Percentiles rank a stretch among this genome's conserved stretches.
phyloP scores from a whole-genome alignment of 495 filamentous ascomycete genomes.

The Penicillium arizonense region DNA sequence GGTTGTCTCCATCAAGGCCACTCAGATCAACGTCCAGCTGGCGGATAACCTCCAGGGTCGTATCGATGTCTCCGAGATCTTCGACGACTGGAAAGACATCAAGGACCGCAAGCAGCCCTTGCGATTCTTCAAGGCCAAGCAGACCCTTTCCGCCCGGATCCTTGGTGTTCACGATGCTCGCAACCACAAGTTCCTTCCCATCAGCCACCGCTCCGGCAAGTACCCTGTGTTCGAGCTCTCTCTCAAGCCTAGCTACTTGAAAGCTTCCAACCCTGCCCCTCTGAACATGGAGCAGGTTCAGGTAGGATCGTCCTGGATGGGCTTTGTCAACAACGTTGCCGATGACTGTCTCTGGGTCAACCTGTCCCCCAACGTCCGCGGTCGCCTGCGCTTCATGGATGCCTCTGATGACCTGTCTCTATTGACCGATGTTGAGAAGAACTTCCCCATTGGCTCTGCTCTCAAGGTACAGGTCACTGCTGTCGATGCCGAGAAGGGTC shows the following conservation, averaged over 20 bases:
- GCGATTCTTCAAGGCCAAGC: conserved; percentile 64
- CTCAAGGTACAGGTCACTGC: conserved; percentile 72
- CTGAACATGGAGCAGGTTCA: conserved; percentile 73
- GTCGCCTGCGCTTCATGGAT: conserved; percentile 76
- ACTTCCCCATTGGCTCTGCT: conserved; percentile 86
- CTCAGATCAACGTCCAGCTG: conserved; percentile 86
- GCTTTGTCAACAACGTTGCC: conserved; percentile 84
- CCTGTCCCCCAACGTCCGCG: conserved; percentile 85
- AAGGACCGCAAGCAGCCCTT: conserved; percentile 77
- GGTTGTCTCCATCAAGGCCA: conserved; percentile 77
- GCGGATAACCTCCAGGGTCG: conserved; percentile 89
- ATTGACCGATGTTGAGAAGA: conserved; percentile 70
- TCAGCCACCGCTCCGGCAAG: conserved; percentile 77
- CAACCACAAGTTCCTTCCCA: conserved; percentile 88
- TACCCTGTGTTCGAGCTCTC: conserved; percentile 83
- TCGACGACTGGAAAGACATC: conserved; percentile 84
- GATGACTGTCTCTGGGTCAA: conserved; percentile 83
- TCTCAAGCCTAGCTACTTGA: conserved; percentile 69
- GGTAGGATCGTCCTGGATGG: conserved; percentile 66
- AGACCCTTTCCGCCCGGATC: conserved; percentile 70
- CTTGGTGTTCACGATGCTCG: conserved; percentile 86
- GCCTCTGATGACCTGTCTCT: conserved; percentile 80
- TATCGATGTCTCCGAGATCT: conserved; percentile 85
- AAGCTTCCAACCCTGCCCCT: conserved; percentile 50
- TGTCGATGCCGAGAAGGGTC: conserved; percentile 70